A percentile compares a stretch with the other conserved stretches of the same genome.
Evolutionary conservation across 371 early-diverging fungal species (phyloP).

Genomic region (Lichtheimia hyalospora): DNA sequence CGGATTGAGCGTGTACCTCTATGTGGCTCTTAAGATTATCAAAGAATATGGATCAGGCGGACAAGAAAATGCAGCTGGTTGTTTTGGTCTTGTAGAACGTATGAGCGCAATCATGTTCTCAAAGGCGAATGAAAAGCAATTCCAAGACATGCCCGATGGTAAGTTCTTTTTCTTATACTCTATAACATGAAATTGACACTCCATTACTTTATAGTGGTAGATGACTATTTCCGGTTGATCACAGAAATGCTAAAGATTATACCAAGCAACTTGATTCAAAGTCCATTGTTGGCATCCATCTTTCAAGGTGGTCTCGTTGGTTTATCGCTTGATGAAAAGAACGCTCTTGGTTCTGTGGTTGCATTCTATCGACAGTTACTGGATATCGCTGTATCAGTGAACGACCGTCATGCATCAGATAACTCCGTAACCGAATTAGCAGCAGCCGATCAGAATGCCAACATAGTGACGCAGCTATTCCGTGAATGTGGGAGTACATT

Average conservation of each 20-base stretch:
- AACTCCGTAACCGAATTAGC: slow-evolving; percentile 13
- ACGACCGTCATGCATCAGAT: slow-evolving; percentile 12
- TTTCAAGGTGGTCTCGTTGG: slow-evolving; percentile 70
- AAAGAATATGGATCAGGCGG: slow-evolving; percentile 38
- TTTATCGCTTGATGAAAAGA: slow-evolving; percentile 58
- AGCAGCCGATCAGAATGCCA: slow-evolving; percentile 29
- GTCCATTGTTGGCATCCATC: slow-evolving; percentile 55
- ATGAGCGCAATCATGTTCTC: slow-evolving; percentile 62
- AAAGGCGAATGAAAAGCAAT: slow-evolving; percentile 49
- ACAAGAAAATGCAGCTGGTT: slow-evolving; percentile 33
- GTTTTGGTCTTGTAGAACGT: slow-evolving; percentile 47
- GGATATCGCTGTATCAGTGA: slow-evolving; percentile 28
- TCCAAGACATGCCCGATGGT: slow-evolving; percentile 72
- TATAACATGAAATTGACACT: neutral
- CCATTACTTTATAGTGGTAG: slow-evolving; percentile 45
- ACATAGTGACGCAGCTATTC: slow-evolving; percentile 23
- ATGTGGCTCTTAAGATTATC: slow-evolving; percentile 63
- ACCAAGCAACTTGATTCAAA: slow-evolving; percentile 61
- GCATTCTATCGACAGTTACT: slow-evolving; percentile 48
- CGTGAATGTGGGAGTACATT: slow-evolving; percentile 34
- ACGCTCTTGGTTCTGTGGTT: slow-evolving; percentile 64
- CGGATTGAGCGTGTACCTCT: slow-evolving; percentile 69
- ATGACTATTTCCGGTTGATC: slow-evolving; percentile 68
- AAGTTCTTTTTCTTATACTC: slow-evolving; percentile 1
- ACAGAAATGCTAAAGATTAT: slow-evolving; percentile 52